Evolutionary conservation across 1,284 basidiomycete species (phyloP), one percentile per base, ranked within the genome.

Genomic region (Amylostereum areolatum): DNA sequence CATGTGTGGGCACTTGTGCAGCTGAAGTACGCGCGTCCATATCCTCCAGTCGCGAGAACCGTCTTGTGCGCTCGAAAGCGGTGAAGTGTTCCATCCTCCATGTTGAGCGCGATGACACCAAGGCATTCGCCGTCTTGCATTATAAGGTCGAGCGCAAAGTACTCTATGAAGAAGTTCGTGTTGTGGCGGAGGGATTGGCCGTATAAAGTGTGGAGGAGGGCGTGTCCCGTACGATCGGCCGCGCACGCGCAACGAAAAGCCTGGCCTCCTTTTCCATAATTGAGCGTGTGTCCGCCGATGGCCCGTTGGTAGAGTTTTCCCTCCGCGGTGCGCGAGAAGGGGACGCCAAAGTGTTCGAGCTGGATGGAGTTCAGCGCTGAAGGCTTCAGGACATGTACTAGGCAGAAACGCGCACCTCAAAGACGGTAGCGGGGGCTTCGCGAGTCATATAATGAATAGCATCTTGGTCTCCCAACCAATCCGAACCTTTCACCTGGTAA

Each of bases 141-240:
- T 68, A 99, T 93, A 53, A 99, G 76, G 70, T 99, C 96, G 55
- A 96, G 83, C n/a, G 95, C 97, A 69, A 99, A 99, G 75, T 95
- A 99, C 71, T 99, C 97, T 70, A 99, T 98, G 77, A 99, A 99
- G 75, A 97, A 99, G 73, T 98, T 97, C 67, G 96, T 99, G 78
- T 99, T 89, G 79, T 99, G 97, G 56, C 94, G 88, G 55, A 99
- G 85, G 54, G 97, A 98, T 77, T 99, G 97, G 61, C 97, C 97
- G 66, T 97, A 97, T 52, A 99, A 90, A 12, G 95, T 97, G 79
- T 99, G 97, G 48, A 99, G 84, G 66, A 99, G 86, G 39, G 97
- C 97, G 66, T 99, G 97, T 27, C 97, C 97, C n/a, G 97, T 99
- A 71, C 97, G 92, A 70, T 99, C 97, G 54, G 97, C 97, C 7